Base-by-base conservation (phyloP, 2,329 filamentous ascomycete genomes). In the Thielaviopsis populi region DNA sequence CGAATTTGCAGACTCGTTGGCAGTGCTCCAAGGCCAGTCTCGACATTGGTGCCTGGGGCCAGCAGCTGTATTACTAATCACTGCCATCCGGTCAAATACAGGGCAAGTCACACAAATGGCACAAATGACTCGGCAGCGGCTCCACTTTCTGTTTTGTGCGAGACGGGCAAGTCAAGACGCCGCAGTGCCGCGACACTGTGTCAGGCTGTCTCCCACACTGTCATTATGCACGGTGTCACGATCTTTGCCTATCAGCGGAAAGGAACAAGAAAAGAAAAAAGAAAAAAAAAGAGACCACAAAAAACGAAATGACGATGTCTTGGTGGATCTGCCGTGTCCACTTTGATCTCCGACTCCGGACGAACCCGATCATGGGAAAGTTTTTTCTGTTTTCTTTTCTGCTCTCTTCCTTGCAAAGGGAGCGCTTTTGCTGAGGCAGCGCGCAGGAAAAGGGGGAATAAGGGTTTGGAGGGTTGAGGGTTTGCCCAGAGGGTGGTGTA, bases 331-430 rank as follows among this genome's bases (percentile, higher is more conserved):
- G 41, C 41, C 48, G 61, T 40, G 40, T 54, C 61, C 61, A 58
- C 50, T 46, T 63, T 63, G 46, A 62, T 42, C 22, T 62, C 61
- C 61, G 61, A 62, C 48, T 62, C 61, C 61, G 61, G 48, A 54
- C 50, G 48, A 48, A 56, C 37, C 61, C 61, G 58, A 60, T 60
- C 40, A 27, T 37, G 33, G 33, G 41, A 43, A 43, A 30, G 10
- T 46, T 46, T 60, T 43, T 27, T 43, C 43, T 43, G 5, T 43
- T 19, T 27, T 42, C 22, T 27, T 43, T 43, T 43, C 13, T 17
- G 7, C 27, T 43, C 13, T 17, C 2, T 60, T 22, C 11, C 22
- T 60, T 19, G 58, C 22, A 27, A 27, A 42, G 30, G 24, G 46
- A 41, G 8, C 13, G 2, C 2, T 19, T 7, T 27, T n/a, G 22